Percentiles rank a stretch among this genome's conserved stretches.
phyloP scores from a whole-genome alignment of 768 basidiomycete genomes.

The Sistotremastrum niveocremeum region DNA sequence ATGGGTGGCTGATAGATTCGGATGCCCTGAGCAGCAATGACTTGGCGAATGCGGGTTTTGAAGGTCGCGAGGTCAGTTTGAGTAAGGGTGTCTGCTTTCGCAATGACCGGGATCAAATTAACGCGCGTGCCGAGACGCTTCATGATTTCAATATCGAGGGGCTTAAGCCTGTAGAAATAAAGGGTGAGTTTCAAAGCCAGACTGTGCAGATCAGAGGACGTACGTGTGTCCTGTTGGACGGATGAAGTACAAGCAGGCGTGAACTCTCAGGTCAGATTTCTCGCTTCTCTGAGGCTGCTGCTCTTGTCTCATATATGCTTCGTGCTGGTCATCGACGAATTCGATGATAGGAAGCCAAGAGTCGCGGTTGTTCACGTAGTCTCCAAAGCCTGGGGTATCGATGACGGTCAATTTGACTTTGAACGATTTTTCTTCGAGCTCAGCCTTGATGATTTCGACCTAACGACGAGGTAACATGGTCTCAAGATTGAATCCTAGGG shows the following conservation, averaged over 20 bases:
- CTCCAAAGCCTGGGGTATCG: conserved; percentile 97
- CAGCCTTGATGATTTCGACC: conserved; percentile 98
- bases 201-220: conserved; percentile 20
- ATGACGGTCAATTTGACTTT: conserved; percentile 99
- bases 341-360: conserved; percentile 98
- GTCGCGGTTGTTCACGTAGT: conserved; percentile 99
- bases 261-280: conserved; percentile 91
- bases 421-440: conserved; percentile 97
- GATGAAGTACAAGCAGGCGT: conserved; percentile 96
- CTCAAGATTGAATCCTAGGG: background rate
- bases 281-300: conserved; percentile 94
- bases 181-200: conserved; percentile 2
- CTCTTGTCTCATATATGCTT: conserved; percentile 94
- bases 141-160: conserved; percentile 99
- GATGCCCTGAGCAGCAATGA: conserved; percentile 83
- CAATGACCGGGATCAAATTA: conserved; percentile 94
- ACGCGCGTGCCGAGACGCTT: conserved; percentile 96
- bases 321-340: conserved; percentile 94
- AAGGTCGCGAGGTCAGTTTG: conserved; percentile 83
- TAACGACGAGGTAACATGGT: background rate
- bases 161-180: conserved; percentile 56
- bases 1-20: conserved; percentile 90
- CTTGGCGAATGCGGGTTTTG: conserved; percentile 89
- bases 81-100: conserved; percentile 95
- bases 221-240: conserved; percentile 93